These are phyloP conservation scores for Lepiota venenata DNA, from an alignment of 768 basidiomycete genomes.

Conservation along the genomic window DNA sequence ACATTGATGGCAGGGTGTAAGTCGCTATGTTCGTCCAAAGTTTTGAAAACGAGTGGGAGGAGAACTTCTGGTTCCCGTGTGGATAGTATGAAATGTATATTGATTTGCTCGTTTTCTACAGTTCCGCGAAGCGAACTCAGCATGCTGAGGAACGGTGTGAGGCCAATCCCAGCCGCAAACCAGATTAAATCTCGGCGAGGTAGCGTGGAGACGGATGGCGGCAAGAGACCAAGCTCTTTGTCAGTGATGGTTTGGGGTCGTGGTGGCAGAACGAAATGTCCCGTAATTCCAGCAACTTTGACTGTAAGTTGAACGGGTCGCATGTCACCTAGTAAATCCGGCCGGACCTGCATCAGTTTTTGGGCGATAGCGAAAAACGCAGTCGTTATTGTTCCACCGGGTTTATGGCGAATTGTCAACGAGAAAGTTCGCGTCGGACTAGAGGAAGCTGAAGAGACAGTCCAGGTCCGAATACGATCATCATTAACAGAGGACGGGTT, in stretches of 20 bases:
- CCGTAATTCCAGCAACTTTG: conserved; percentile 49
- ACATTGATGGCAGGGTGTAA: too few species aligned
- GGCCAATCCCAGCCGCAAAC: conserved; percentile 64
- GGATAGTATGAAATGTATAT: conserved; percentile 47
- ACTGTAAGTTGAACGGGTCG: conserved; percentile 36
- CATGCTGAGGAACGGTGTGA: conserved; percentile 64
- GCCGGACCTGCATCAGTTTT: conserved; percentile 34
- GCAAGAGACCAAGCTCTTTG: conserved; percentile 15
- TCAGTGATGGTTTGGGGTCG: not conserved
- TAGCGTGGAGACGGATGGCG: not conserved
- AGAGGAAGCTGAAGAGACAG: conserved; percentile 39
- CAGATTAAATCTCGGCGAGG: conserved; percentile 37
- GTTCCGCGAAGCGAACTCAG: conserved; percentile 23
- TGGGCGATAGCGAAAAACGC: conserved; percentile 48
- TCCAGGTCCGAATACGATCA: conserved; percentile 65
- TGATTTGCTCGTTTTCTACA: conserved; percentile 17
- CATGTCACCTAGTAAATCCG: conserved; percentile 38
- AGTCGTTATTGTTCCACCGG: conserved; percentile 51
- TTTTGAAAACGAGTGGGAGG: conserved; percentile 35
- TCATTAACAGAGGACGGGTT: conserved; percentile 48
- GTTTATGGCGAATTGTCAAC: conserved; percentile 55
- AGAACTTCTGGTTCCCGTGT: conserved; percentile 53
- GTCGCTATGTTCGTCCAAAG: conserved; percentile 12
- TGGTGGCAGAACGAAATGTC: conserved; percentile 40
- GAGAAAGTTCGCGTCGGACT: conserved; percentile 26